phyloP scores from a whole-genome alignment of 352 stramenopile genomes.

The Pythium monospermum region DNA sequence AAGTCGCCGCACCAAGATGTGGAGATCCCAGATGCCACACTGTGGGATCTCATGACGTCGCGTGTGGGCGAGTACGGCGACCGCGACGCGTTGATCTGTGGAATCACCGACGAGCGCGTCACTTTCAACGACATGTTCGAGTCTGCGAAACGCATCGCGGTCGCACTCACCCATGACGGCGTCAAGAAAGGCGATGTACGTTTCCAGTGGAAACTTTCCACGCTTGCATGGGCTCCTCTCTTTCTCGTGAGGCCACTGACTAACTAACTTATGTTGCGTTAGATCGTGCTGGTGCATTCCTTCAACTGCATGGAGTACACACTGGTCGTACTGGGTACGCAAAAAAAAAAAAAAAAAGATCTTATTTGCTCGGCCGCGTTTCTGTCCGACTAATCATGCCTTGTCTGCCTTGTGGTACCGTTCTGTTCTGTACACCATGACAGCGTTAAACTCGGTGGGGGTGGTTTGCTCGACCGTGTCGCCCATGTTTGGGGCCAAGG shows the following conservation, averaged over 20 bases:
- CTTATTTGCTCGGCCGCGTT: background rate
- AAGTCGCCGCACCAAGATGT: constrained; percentile 45
- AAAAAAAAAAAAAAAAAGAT: no score
- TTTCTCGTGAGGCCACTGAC: no score
- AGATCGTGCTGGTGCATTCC: constrained; percentile 54
- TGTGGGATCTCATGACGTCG: constrained; percentile 44
- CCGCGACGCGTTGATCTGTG: constrained; percentile 51
- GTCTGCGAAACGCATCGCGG: constrained; percentile 34
- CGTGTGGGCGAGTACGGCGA: constrained; percentile 34
- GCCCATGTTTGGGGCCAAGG: constrained; percentile 41
- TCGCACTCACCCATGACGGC: constrained; percentile 37
- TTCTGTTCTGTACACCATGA: background rate
- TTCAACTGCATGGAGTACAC: constrained; percentile 70
- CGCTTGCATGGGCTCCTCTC: no score
- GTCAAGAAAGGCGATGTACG: constrained; percentile 46
- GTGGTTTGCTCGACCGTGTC: constrained; percentile 51
- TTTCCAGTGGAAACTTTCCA: no score
- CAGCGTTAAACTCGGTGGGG: constrained; percentile 45
- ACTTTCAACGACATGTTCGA: constrained; percentile 47
- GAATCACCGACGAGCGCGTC: constrained; percentile 42
- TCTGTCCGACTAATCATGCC: background rate
- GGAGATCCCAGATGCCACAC: constrained; percentile 42
- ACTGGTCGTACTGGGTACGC: constrained; percentile 39
- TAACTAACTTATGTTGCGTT: background rate
- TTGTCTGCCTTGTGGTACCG: no score